Conservation (phyloP, 2,329 filamentous ascomycete species). For the Sclerotiophoma versabilis region DNA sequence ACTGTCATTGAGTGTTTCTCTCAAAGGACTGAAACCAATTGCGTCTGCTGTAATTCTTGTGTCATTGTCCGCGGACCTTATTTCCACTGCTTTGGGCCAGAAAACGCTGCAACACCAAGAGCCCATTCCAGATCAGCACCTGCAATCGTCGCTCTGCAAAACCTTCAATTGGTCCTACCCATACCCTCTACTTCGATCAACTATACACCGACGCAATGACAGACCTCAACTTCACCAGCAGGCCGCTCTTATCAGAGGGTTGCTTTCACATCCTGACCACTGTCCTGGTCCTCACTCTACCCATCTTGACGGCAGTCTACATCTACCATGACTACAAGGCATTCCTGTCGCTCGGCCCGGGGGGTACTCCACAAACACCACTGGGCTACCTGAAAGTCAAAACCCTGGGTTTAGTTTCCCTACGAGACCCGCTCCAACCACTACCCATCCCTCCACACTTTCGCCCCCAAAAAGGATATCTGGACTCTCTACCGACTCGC, state of each 20-base stretch:
- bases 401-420: conserved; percentile 72
- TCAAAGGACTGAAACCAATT: neutral
- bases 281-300: conserved; percentile 33
- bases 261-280: conserved; percentile 26
- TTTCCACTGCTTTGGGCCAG: neutral
- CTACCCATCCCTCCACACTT: conserved; percentile 60
- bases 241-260: conserved; percentile 11
- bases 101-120: neutral
- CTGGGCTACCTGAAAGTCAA: conserved; percentile 76
- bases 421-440: conserved; percentile 73
- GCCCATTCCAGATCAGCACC: neutral
- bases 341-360: conserved; percentile 79
- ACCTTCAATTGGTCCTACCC: neutral
- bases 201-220: neutral
- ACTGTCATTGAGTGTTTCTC: neutral
- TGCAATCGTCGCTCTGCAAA: neutral
- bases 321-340: conserved; percentile 76
- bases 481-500: conserved; percentile 67
- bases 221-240: neutral
- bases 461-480: conserved; percentile 65
- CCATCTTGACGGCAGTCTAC: conserved; percentile 41
- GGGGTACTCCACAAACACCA: conserved; percentile 78
- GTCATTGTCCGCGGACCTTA: conserved; percentile 12
- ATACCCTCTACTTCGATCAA: neutral
- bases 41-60: conserved; percentile 4